Percentiles rank a stretch among this genome's conserved stretches.
Conservation (phyloP, 306 rosid species). For the Clitoria ternatea region DNA sequence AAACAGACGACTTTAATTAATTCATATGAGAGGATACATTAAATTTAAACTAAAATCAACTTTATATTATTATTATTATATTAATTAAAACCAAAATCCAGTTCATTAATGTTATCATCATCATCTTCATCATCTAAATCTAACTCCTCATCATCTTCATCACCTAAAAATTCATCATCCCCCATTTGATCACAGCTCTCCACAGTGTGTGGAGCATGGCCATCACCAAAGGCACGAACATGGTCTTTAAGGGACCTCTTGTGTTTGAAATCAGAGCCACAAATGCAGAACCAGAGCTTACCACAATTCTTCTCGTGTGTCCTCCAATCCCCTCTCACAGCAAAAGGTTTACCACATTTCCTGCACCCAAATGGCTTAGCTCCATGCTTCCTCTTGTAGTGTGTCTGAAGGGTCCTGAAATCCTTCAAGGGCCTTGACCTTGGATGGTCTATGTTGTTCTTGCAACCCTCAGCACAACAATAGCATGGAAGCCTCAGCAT, state of each 20-base stretch:
- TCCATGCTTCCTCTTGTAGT: slow-evolving; percentile 92
- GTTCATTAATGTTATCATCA: slow-evolving; percentile 10
- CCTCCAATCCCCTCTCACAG: slow-evolving; percentile 92
- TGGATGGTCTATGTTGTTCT: slow-evolving; percentile 78
- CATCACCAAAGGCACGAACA: slow-evolving; percentile 76
- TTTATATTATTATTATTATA: too few species aligned
- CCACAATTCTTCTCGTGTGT: slow-evolving; percentile 98
- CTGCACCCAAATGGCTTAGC: slow-evolving; percentile 83
- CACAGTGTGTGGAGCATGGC: slow-evolving; percentile 68
- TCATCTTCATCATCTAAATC: slow-evolving; percentile 1
- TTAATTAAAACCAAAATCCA: slow-evolving; percentile 24
- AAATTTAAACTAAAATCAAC: too few species aligned
- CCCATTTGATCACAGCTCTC: slow-evolving; percentile 44
- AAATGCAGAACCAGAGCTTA: slow-evolving; percentile 90
- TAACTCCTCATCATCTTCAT: slow-evolving; percentile 32
- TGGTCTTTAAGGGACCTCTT: slow-evolving; percentile 92
- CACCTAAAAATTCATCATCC: slow-evolving; percentile 25
- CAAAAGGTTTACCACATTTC: slow-evolving; percentile 80
- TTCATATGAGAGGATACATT: neutral
- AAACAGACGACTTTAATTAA: neutral
- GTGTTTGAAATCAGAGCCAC: slow-evolving; percentile 94
- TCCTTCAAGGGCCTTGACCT: slow-evolving; percentile 87
- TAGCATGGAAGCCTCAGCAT: slow-evolving; percentile 82
- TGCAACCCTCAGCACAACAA: slow-evolving; percentile 93
- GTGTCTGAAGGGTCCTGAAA: slow-evolving; percentile 86